A percentile compares a stretch with the other conserved stretches of the same genome.
phyloP scores from a whole-genome alignment of 371 early-diverging fungal species.

The Mucor circinelloides region DNA sequence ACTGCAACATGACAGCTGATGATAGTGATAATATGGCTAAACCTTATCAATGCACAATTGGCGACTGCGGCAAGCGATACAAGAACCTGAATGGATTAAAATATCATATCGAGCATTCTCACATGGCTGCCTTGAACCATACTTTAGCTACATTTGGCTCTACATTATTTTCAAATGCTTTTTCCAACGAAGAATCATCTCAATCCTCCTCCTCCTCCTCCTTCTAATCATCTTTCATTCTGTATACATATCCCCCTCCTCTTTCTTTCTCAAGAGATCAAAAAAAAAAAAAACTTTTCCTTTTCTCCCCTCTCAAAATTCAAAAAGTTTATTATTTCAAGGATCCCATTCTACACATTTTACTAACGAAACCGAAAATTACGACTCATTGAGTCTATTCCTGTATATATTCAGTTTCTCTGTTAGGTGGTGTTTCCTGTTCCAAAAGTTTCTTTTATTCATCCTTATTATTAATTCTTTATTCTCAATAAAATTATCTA shows the following conservation, averaged over 20 bases:
- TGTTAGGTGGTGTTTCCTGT: background rate
- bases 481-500: slow-evolving; percentile 1
- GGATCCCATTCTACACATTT: background rate
- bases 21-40: slow-evolving; percentile 63
- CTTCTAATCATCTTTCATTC: background rate
- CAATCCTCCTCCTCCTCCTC: slow-evolving; percentile 3
- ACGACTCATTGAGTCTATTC: background rate
- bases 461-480: background rate
- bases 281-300: background rate
- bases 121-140: slow-evolving; percentile 58
- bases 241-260: background rate
- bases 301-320: background rate
- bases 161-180: slow-evolving; percentile 26
- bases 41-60: slow-evolving; percentile 69
- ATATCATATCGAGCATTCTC: slow-evolving; percentile 92
- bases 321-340: background rate
- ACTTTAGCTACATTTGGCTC: slow-evolving; percentile 52
- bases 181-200: background rate
- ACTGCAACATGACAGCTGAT: slow-evolving; percentile 54
- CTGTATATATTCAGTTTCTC: background rate
- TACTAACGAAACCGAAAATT: background rate
- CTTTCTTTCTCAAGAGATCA: background rate
- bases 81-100: slow-evolving; percentile 96
- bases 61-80: slow-evolving; percentile 48
- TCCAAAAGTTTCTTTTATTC: background rate